phyloP scores from a whole-genome alignment of 2,329 filamentous ascomycete species.

The Hypoxylon sp. region DNA sequence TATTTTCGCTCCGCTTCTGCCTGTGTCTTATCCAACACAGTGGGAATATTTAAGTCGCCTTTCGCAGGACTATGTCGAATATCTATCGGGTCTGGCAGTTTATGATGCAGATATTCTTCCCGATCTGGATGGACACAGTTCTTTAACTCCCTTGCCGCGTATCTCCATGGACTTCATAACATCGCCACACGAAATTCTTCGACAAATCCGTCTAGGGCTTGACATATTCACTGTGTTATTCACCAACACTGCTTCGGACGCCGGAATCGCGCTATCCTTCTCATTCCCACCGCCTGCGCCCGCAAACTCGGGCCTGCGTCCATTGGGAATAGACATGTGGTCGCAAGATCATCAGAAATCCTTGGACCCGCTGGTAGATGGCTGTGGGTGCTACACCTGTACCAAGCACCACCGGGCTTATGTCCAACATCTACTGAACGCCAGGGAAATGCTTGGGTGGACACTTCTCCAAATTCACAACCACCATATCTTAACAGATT shows the following conservation, averaged over 20 bases:
- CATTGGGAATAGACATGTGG: conserved; percentile 87
- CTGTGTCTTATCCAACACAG: conserved; percentile 81
- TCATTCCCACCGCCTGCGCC: conserved; percentile 70
- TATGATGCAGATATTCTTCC: conserved; percentile 80
- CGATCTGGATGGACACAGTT: conserved; percentile 70
- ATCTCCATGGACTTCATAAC: conserved; percentile 74
- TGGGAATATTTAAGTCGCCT: conserved; percentile 84
- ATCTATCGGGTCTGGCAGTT: conserved; percentile 79
- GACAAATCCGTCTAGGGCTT: conserved; percentile 81
- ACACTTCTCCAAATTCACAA: conserved; percentile 94
- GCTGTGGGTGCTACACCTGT: conserved; percentile 88
- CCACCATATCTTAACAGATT: conserved; percentile 77
- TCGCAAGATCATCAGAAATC: conserved; percentile 71
- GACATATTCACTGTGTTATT: conserved; percentile 87
- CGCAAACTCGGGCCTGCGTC: conserved; percentile 50
- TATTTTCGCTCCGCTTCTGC: conserved; percentile 78
- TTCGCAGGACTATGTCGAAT: conserved; percentile 70
- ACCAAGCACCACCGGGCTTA: conserved; percentile 87
- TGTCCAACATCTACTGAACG: conserved; percentile 86
- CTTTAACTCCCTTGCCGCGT: conserved; percentile 75
- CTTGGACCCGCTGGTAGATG: conserved; percentile 71
- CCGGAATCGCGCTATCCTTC: conserved; percentile 87
- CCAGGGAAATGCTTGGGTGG: conserved; percentile 98
- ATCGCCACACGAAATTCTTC: conserved; percentile 82
- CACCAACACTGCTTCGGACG: conserved; percentile 80